Base-by-base conservation (phyloP, 257 asterid genomes). In the Forsythia suspensa region DNA sequence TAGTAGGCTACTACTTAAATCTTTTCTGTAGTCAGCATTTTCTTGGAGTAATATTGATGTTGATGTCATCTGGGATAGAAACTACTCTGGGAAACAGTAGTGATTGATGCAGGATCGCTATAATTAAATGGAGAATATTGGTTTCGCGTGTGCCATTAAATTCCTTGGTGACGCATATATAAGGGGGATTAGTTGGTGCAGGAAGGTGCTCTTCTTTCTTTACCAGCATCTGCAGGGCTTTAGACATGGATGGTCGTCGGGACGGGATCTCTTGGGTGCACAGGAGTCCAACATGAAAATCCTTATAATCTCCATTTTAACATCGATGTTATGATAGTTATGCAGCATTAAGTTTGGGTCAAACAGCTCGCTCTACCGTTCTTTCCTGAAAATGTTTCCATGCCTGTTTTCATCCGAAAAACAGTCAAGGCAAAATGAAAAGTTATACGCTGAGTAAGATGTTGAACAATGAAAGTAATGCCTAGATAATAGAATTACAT, bases 161-260 rank as follows among this genome's bases (percentile, higher is more conserved):
- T 81, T 88, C 96, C 89, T 83, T 84, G 3, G 89, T 78, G 76
- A 84, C 96, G 40, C 86, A 91, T 80, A 89, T 76, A 83, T 88
- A 91, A 7, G 97, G 96, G 24, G 97, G 97, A 57, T 77, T 82
- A 39, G 93, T 87, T 11, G 96, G 96, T 70, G 87, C 81, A 48
- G 97, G 97, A 40, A 91, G 89, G 21, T 76, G 76, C 29, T 89
- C 89, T 9, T 86, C 96, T 79, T 84, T 91, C 66, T 84, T 85
- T 4, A 86, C 89, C 12, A 92, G 84, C 90, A 91, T 89, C 74
- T 85, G 82, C 18, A 92, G 86, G 29, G 90, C 97, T 82, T 76
- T 89, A 4, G 93, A 89, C 97, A 92, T 91, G 18, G 86, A 73
- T 44, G 97, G 97, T 68, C 94, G 77, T 57, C 91, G 77, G 3